Evolutionary conservation across 2,329 filamentous ascomycete species (phyloP), one percentile per base, ranked within the genome.

Genomic region (Sclerotinia spermophila): DNA sequence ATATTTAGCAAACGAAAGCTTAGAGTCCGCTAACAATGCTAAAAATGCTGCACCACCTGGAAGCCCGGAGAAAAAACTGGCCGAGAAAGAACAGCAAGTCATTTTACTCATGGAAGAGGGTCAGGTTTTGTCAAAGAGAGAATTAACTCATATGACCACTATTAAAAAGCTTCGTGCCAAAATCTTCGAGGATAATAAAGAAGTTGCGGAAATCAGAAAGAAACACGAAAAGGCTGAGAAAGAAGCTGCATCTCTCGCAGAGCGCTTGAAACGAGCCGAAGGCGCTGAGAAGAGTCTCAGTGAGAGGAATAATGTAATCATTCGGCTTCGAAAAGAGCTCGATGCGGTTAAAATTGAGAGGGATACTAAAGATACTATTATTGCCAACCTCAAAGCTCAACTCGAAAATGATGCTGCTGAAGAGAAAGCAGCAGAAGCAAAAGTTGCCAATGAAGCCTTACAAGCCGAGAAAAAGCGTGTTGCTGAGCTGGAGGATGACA

Each of bases 51-150:
- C 91, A 0, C 82, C 86, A 2, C 79, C 87, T 0, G 91, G 91
- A 8, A 92, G 89, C 70, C 71, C 84, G 2, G 92, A 97, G 74
- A 92, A 90, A 79, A 94, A 92, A 78, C 80, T 98, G 21, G 92
- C 93, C 1, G 94, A 97, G 77, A 97, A 94, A 78, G 94, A 98
- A 76, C 90, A 95, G 76, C 92, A 92, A 79, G 96, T 98, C 76
- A 93, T 94, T 3, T 83, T 94, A 61, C 83, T 99, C 19, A 92
- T 99, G 85, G 91, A 97, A 76, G 96, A 99, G 82, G 96, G 96
- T 0, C 92, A 96, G 76, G 94, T 91, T 75, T 85, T 98, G 13
- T 94, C 93, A 1, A 92, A 91, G 76, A 92, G 88, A 0, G 96
- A 99, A 79, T 87, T 97, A 80, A 93, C 94, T 77, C 90, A 96